A percentile compares a stretch with the other conserved stretches of the same genome.
phyloP scores from a whole-genome alignment of 345 rosid genomes.

The Chamaenerion angustifolium region DNA sequence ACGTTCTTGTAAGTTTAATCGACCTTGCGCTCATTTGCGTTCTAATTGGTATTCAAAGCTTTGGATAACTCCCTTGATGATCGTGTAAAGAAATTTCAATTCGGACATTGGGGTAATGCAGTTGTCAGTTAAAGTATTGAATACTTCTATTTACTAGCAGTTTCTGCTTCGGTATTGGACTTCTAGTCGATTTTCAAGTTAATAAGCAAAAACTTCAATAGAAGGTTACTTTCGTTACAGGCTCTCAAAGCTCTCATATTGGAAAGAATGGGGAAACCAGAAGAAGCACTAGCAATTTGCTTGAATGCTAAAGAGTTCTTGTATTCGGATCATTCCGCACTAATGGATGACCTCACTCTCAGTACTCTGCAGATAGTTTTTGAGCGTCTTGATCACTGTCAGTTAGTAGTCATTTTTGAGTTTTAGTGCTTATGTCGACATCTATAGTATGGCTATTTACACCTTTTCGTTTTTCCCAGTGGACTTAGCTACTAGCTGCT shows the following conservation, averaged over 20 bases:
- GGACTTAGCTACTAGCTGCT: constrained; percentile 91
- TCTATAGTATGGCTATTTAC: background rate
- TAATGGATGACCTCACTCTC: constrained; percentile 96
- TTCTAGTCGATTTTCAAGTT: background rate
- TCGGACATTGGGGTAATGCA: too few species aligned
- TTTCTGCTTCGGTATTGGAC: too few species aligned
- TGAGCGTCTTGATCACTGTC: constrained; percentile 88
- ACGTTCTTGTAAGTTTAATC: constrained; percentile 50
- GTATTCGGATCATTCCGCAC: constrained; percentile 45
- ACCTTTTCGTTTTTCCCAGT: constrained; percentile 22
- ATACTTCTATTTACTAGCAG: too few species aligned
- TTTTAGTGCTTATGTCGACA: background rate
- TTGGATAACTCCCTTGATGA: too few species aligned
- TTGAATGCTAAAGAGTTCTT: constrained; percentile 65
- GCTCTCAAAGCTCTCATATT: constrained; percentile 69
- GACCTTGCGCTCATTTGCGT: background rate
- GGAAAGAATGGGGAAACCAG: constrained; percentile 85
- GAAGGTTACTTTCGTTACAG: constrained; percentile 18
- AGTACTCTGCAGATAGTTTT: constrained; percentile 86
- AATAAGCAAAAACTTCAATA: background rate
- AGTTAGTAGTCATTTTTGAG: constrained; percentile 14
- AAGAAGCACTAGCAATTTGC: constrained; percentile 57
- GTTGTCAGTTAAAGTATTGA: too few species aligned
- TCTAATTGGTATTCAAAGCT: too few species aligned
- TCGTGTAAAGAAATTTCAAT: too few species aligned